phyloP scores from a whole-genome alignment of 2,329 filamentous ascomycete species.

The Clarireedia hainanense region DNA sequence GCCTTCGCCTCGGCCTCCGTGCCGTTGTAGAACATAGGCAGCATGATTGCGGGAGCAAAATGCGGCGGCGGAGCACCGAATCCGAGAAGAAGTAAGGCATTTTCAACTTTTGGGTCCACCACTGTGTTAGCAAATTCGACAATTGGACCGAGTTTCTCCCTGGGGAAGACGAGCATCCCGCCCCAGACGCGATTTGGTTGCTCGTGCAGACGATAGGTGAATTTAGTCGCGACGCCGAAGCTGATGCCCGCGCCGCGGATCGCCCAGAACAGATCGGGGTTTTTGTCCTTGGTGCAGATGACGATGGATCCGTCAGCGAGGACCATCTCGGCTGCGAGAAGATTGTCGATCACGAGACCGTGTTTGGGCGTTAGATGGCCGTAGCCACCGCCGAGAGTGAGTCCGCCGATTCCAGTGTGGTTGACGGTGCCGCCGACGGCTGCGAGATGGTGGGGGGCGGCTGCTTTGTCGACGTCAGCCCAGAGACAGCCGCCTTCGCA shows the following conservation, averaged over 20 bases:
- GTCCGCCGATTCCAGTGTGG: conserved; percentile 5
- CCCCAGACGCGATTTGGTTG: conserved; percentile 37
- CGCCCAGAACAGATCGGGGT: conserved; percentile 44
- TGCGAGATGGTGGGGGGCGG: conserved; percentile 5
- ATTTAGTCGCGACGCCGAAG: conserved; percentile 2
- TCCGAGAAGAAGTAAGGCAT: not conserved
- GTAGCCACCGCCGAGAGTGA: conserved; percentile 6
- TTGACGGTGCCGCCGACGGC: conserved; percentile 3
- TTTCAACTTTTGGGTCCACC: conserved; percentile 3
- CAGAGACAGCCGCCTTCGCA: conserved; percentile 14
- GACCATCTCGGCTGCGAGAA: conserved; percentile 3
- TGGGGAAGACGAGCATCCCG: conserved; percentile 13
- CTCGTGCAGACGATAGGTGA: conserved; percentile 6
- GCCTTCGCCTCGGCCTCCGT: conserved; percentile 23
- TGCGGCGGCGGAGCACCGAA: conserved; percentile 10
- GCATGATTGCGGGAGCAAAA: conserved; percentile 3
- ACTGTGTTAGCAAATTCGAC: conserved; percentile 14
- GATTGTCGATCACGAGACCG: conserved; percentile 9
- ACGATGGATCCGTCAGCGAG: conserved; percentile 21
- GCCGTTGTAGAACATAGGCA: conserved; percentile 31
- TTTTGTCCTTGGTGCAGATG: conserved; percentile 34
- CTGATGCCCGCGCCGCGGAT: conserved; percentile 25
- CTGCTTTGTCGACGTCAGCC: conserved; percentile 10
- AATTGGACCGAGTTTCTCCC: conserved; percentile 9
- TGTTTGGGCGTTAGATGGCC: conserved; percentile 6